A percentile compares a stretch with the other conserved stretches of the same genome.
Evolutionary conservation across 1,284 basidiomycete genomes (phyloP).

Genomic region (Boletus smithii): DNA sequence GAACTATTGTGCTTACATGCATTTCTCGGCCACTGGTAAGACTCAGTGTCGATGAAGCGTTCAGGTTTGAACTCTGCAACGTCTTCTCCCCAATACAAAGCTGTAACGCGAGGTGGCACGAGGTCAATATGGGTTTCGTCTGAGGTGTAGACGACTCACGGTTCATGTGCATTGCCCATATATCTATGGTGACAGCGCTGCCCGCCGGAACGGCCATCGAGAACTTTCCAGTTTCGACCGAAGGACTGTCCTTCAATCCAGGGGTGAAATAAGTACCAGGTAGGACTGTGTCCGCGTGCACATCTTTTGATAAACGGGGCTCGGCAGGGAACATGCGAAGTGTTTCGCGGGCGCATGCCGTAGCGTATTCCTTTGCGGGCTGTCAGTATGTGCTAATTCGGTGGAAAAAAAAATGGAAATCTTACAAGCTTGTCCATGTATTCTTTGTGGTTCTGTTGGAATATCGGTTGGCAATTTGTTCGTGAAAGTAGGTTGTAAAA

Average conservation of each 20-base stretch:
- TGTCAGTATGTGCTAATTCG: neutral
- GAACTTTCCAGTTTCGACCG: conserved; percentile 32
- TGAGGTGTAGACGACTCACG: conserved; percentile 22
- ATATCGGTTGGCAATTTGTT: neutral
- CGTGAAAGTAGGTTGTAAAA: neutral
- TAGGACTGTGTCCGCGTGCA: conserved; percentile 35
- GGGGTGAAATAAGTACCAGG: conserved; percentile 35
- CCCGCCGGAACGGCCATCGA: conserved; percentile 41
- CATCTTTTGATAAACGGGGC: conserved; percentile 42
- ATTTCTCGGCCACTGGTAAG: conserved; percentile 39
- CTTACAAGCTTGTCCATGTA: conserved; percentile 35
- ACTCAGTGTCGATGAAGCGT: conserved; percentile 43
- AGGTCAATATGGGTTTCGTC: neutral
- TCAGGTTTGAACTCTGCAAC: conserved; percentile 42
- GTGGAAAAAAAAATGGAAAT: neutral
- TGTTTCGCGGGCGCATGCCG: conserved; percentile 42
- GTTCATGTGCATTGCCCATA: conserved; percentile 38
- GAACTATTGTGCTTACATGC: conserved; percentile 21
- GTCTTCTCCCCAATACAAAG: conserved; percentile 44
- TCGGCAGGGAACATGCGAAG: conserved; percentile 41
- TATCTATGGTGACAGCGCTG: conserved; percentile 39
- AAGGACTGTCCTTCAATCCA: conserved; percentile 22
- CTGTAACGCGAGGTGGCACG: conserved; percentile 10
- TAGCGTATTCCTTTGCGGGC: conserved; percentile 37
- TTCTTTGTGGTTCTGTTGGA: conserved; percentile 36